Evolutionary conservation across 2,329 filamentous ascomycete species (phyloP).

Genomic region (Teratosphaeria nubilosa): DNA sequence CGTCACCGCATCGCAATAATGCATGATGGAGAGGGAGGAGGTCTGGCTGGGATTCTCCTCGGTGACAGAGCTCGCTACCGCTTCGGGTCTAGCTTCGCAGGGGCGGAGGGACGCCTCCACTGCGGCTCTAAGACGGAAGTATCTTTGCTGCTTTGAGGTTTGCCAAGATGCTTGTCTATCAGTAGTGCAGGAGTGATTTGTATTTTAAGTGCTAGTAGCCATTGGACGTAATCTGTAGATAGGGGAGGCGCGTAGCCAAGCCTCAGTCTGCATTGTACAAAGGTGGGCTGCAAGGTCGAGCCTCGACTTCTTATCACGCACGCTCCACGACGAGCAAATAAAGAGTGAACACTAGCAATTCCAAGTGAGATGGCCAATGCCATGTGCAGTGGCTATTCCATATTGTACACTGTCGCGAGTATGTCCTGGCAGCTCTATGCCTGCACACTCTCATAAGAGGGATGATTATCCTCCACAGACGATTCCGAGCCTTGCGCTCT

Average conservation of each 20-base stretch:
- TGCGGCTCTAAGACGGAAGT: background rate
- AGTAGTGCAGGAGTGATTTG: background rate
- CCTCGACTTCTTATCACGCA: background rate
- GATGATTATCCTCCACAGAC: background rate
- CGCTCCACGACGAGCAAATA: background rate
- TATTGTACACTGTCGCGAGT: background rate
- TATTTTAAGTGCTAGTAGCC: background rate
- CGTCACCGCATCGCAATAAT: background rate
- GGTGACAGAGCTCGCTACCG: background rate
- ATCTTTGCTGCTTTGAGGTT: background rate
- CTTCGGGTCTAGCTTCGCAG: background rate
- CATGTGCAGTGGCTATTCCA: background rate
- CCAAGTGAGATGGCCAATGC: background rate
- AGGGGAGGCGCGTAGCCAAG: background rate
- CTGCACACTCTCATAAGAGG: background rate
- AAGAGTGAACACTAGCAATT: background rate
- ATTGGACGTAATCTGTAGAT: background rate
- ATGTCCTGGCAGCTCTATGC: background rate
- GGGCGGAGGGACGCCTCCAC: background rate
- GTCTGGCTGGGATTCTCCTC: background rate
- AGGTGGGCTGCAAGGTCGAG: background rate
- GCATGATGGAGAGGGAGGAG: background rate
- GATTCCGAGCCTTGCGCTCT: background rate
- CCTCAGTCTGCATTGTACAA: too few species aligned
- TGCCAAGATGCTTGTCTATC: background rate